These are phyloP conservation scores for Elsinoe batatas DNA, from an alignment of 2,329 filamentous ascomycete genomes.

Conservation along the genomic window DNA sequence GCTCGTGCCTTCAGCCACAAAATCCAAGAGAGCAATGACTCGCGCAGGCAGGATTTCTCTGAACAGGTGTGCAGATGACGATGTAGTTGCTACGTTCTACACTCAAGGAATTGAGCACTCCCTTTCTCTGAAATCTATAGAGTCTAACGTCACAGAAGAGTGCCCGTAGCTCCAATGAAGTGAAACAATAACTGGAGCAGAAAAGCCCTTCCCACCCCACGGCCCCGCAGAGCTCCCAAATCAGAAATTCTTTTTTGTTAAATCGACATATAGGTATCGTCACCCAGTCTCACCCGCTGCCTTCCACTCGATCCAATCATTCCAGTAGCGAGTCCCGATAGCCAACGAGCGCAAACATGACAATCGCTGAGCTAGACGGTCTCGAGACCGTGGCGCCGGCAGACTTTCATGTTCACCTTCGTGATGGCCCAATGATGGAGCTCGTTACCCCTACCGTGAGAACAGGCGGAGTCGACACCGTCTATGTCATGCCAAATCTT, in stretches of 20 bases:
- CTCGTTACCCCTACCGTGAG: slow-evolving; percentile 42
- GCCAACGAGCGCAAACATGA: slow-evolving; percentile 20
- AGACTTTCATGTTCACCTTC: slow-evolving; percentile 43
- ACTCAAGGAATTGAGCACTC: background rate
- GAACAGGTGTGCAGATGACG: background rate
- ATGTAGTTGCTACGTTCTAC: background rate
- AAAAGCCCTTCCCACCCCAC: too few species aligned
- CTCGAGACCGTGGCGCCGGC: slow-evolving; percentile 40
- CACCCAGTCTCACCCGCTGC: background rate
- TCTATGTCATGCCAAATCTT: slow-evolving; percentile 46
- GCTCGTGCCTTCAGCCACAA: background rate
- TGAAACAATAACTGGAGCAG: too few species aligned
- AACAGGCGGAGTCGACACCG: slow-evolving; percentile 42
- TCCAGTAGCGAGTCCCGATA: background rate
- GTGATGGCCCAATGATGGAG: slow-evolving; percentile 44
- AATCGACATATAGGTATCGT: background rate
- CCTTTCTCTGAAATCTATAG: too few species aligned
- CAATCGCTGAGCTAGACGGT: slow-evolving; percentile 34
- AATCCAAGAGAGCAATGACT: background rate
- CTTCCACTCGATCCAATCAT: too few species aligned
- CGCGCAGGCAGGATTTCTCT: background rate
- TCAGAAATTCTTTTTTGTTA: slow-evolving; percentile 1
- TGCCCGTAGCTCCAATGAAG: too few species aligned
- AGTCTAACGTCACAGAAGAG: too few species aligned
- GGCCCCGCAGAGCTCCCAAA: background rate